Percentiles rank a stretch among this genome's conserved stretches.
phyloP scores from a whole-genome alignment of 345 rosid species.

The Raphanus raphanistrum region DNA sequence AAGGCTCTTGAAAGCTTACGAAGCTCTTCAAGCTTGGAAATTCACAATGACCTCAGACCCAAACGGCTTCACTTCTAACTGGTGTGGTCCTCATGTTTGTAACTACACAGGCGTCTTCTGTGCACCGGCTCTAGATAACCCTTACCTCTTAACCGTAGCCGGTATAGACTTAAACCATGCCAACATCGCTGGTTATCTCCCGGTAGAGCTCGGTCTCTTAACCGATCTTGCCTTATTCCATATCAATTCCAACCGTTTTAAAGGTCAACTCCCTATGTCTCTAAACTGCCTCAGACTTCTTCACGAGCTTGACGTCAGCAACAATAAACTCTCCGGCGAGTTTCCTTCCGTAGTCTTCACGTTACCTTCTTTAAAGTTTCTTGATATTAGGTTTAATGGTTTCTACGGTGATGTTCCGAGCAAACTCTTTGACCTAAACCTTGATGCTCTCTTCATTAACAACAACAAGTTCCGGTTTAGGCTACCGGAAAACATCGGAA shows the following conservation, averaged over 20 bases:
- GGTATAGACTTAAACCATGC: constrained; percentile 87
- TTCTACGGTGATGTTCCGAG: constrained; percentile 62
- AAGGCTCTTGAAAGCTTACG: constrained; percentile 62
- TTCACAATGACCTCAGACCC: constrained; percentile 69
- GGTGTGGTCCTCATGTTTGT: constrained; percentile 85
- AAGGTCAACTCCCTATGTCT: constrained; percentile 56
- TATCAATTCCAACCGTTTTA: constrained; percentile 71
- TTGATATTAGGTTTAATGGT: constrained; percentile 69
- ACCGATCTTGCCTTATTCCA: constrained; percentile 76
- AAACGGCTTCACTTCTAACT: constrained; percentile 55
- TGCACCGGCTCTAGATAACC: constrained; percentile 64
- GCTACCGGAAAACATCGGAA: constrained; percentile 68
- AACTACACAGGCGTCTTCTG: constrained; percentile 84
- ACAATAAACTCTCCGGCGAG: constrained; percentile 61
- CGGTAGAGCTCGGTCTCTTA: constrained; percentile 72
- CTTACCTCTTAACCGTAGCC: constrained; percentile 59
- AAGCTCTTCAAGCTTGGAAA: constrained; percentile 82
- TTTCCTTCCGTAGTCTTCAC: constrained; percentile 63
- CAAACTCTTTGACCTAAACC: constrained; percentile 58
- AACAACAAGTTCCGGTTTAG: constrained; percentile 69
- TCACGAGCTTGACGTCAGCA: constrained; percentile 74
- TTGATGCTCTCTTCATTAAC: constrained; percentile 84
- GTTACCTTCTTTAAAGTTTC: constrained; percentile 71
- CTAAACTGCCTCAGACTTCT: constrained; percentile 52
- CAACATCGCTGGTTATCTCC: constrained; percentile 61